Percentiles rank a stretch among this genome's conserved stretches.
phyloP scores from a whole-genome alignment of 148 eudicot species.

The Talinum fruticosum region DNA sequence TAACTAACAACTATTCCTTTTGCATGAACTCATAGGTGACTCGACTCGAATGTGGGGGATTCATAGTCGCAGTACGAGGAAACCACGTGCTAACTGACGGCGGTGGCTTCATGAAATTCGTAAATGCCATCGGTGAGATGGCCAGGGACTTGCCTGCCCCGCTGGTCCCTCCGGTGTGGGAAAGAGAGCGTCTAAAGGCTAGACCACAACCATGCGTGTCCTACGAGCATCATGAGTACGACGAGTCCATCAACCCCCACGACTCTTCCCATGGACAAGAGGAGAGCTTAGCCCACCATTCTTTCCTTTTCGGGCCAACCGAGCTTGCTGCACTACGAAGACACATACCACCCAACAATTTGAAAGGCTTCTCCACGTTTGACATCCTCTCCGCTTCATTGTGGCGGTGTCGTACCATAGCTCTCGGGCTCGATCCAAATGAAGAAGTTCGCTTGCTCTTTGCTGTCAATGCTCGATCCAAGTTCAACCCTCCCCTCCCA shows the following conservation, averaged over 20 bases:
- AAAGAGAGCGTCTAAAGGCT: not conserved
- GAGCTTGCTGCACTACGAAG: not conserved
- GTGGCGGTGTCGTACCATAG: constrained; percentile 24
- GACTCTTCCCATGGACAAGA: not conserved
- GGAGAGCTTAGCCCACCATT: no score
- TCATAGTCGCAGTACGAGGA: not conserved
- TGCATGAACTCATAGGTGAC: constrained; percentile 6
- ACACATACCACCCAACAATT: not conserved
- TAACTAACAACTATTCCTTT: no score
- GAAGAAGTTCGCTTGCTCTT: constrained; percentile 14
- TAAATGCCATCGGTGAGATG: constrained; percentile 8
- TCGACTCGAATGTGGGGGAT: constrained; percentile 5
- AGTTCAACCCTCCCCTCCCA: constrained; percentile 26
- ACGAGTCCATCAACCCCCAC: not conserved
- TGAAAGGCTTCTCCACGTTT: constrained; percentile 5
- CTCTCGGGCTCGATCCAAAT: constrained; percentile 5
- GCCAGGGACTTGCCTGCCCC: not conserved
- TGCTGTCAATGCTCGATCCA: constrained; percentile 21
- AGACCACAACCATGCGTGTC: not conserved
- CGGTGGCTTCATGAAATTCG: not conserved
- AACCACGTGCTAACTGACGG: constrained; percentile 10
- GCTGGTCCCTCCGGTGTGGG: not conserved
- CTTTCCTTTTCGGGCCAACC: no score
- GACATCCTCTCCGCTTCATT: constrained; percentile 9
- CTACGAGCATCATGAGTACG: not conserved